A percentile compares a stretch with the other conserved stretches of the same genome.
These are phyloP conservation scores for Sporothrix protearum DNA, from an alignment of 2,329 filamentous ascomycete species.

Conservation along the genomic window DNA sequence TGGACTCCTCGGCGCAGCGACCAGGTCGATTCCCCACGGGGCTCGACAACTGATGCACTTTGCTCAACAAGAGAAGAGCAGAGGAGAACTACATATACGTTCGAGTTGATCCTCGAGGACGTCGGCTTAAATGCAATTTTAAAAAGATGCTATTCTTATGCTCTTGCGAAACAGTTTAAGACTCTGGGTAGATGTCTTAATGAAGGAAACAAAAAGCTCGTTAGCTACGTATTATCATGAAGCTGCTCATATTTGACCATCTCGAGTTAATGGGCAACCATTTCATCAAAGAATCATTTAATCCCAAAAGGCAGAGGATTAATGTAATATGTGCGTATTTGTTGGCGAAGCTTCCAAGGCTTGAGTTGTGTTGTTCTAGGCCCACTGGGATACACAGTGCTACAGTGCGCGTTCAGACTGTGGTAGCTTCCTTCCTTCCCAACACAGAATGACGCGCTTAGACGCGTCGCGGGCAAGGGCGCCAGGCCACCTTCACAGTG, in stretches of 20 bases:
- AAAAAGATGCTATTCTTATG: not conserved
- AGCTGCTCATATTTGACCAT: no score
- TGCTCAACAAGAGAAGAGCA: not conserved
- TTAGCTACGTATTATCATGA: not conserved
- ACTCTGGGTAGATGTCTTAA: not conserved
- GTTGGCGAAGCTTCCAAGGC: not conserved
- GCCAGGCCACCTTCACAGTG: not conserved
- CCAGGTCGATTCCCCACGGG: not conserved
- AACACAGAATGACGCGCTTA: conserved; percentile 10
- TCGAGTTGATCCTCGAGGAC: not conserved
- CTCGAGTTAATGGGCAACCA: not conserved
- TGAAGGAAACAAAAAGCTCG: not conserved
- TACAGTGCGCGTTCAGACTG: not conserved
- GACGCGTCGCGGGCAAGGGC: conserved; percentile 16
- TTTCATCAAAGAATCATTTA: no score
- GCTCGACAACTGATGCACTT: not conserved
- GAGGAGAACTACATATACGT: no score
- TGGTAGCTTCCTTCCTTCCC: not conserved
- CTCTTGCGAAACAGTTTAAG: not conserved
- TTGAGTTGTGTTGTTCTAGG: not conserved
- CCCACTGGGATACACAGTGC: not conserved
- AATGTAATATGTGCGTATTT: not conserved
- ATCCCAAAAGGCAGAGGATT: no score
- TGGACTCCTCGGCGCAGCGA: not conserved
- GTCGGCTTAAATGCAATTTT: not conserved